Base-by-base conservation (phyloP, 768 basidiomycete species). In the Pleurotus platypus region DNA sequence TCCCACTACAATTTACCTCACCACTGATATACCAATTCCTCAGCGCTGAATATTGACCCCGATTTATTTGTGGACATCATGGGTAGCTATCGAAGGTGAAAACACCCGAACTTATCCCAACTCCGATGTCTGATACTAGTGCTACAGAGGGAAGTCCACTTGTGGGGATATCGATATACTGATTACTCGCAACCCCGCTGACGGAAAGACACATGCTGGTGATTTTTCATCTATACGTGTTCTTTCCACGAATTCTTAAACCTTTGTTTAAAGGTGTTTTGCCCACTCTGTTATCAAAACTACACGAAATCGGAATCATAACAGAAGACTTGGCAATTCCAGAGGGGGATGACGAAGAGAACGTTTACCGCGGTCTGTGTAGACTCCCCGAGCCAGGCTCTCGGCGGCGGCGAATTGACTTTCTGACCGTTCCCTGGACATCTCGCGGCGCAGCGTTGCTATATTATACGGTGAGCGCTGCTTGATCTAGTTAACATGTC, bases 101-200 rank as follows among this genome's bases (percentile, higher is more conserved):
- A 8, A 49, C n/a, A 27, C 48, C 60, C 30, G 30, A n/a, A 38
- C 30, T 27, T 7, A 45, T 43, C 38, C 49, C 49, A 18, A 57
- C 58, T 42, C 35, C 46, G 30, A 35, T 11, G 9, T 35, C 30
- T 35, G 30, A 35, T 35, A 35, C 30, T 11, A 9, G 30, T 40
- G 46, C 40, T 50, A n/a, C 59, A 91, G 93, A 58, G 92, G 93
- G 4, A 89, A 90, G 67, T 72, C 78, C 0, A 85, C 86, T 55
- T 94, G 91, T 57, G 95, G 95, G 2, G 95, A 97, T 67, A 91
- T 98, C 57, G 94, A 98, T 68, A 85, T 97, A 47, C 69, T 97
- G 56, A 85, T 98, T 60, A 92, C 92, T 2, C 83, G 93, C 4
- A 78, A 84, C 18, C 77, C 82, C 1, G 70, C 76, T 2, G 92